These are phyloP conservation scores for Paraphaeosphaeria minitans DNA, from an alignment of 2,329 filamentous ascomycete species.

Conservation along the genomic window DNA sequence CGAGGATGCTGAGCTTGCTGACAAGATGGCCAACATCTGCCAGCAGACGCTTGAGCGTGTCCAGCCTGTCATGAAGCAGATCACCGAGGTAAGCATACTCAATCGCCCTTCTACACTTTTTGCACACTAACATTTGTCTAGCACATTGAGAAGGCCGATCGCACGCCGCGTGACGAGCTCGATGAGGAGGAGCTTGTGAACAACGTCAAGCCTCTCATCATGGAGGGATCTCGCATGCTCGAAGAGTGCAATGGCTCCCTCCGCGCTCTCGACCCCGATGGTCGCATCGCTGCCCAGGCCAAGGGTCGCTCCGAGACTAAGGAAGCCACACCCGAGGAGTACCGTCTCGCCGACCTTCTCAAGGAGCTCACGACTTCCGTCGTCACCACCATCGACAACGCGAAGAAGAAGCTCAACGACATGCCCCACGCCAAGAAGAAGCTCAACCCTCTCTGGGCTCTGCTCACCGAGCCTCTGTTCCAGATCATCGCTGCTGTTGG, in stretches of 20 bases:
- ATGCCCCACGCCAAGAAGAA: slow-evolving; percentile 97
- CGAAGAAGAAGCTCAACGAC: slow-evolving; percentile 84
- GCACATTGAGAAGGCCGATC: slow-evolving; percentile 80
- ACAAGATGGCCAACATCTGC: slow-evolving; percentile 74
- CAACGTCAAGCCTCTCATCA: slow-evolving; percentile 84
- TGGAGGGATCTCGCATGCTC: slow-evolving; percentile 81
- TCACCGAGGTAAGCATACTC: slow-evolving; percentile 67
- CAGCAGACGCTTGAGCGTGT: slow-evolving; percentile 82
- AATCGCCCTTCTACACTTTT: background rate
- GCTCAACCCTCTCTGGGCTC: slow-evolving; percentile 81
- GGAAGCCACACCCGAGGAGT: slow-evolving; percentile 82
- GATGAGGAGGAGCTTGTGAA: slow-evolving; percentile 89
- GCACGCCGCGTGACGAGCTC: slow-evolving; percentile 81
- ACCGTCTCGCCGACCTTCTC: slow-evolving; percentile 79
- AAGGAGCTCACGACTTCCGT: slow-evolving; percentile 86
- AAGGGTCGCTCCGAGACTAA: slow-evolving; percentile 78
- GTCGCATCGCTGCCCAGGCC: slow-evolving; percentile 80
- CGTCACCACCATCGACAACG: slow-evolving; percentile 81
- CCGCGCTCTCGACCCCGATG: slow-evolving; percentile 86
- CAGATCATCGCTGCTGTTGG: slow-evolving; percentile 93
- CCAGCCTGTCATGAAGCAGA: slow-evolving; percentile 83
- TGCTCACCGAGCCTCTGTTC: slow-evolving; percentile 83
- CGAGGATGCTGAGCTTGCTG: slow-evolving; percentile 76
- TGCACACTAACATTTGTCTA: slow-evolving; percentile 46
- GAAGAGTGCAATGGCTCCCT: slow-evolving; percentile 86